A percentile compares a stretch with the other conserved stretches of the same genome.
Conservation (phyloP, 805 yeast genomes). For the Monosporozyma unispora region DNA sequence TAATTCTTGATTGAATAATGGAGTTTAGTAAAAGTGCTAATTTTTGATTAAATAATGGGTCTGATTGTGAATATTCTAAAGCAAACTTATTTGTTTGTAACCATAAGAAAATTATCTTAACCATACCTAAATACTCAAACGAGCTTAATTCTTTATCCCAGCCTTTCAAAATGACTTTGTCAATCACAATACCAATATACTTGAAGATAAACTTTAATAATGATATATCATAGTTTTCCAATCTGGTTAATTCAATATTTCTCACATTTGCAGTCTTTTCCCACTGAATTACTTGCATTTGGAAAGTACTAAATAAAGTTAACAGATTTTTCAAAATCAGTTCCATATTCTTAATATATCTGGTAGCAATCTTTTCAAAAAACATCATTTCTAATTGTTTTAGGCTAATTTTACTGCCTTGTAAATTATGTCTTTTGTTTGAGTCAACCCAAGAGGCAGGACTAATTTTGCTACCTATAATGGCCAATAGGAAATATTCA, state of each 20-base stretch:
- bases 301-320: slow-evolving; percentile 23
- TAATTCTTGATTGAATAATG: slow-evolving; percentile 13
- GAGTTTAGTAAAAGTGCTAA: slow-evolving; percentile 27
- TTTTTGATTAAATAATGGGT: slow-evolving; percentile 26
- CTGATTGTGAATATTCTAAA: slow-evolving; percentile 29
- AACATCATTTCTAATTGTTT: slow-evolving; percentile 13
- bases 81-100: slow-evolving; percentile 41
- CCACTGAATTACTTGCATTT: slow-evolving; percentile 7
- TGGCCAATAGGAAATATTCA: slow-evolving; percentile 24
- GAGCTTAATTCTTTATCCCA: slow-evolving; percentile 19
- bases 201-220: slow-evolving; percentile 36
- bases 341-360: slow-evolving; percentile 20
- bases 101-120: slow-evolving; percentile 52
- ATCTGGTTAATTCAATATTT: slow-evolving; percentile 7
- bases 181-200: slow-evolving; percentile 31
- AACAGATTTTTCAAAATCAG: slow-evolving; percentile 19
- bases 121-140: slow-evolving; percentile 27
- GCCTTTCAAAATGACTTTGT: slow-evolving; percentile 24
- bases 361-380: slow-evolving; percentile 19
- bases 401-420: slow-evolving; percentile 6
- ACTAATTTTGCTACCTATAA: slow-evolving; percentile 21
- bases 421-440: neutral
- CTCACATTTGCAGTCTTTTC: slow-evolving; percentile 3
- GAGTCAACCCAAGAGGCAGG: slow-evolving; percentile 18
- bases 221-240: slow-evolving; percentile 6